Base-by-base conservation (phyloP, 2,329 filamentous ascomycete species). In the Ceratocystis harringtonii region DNA sequence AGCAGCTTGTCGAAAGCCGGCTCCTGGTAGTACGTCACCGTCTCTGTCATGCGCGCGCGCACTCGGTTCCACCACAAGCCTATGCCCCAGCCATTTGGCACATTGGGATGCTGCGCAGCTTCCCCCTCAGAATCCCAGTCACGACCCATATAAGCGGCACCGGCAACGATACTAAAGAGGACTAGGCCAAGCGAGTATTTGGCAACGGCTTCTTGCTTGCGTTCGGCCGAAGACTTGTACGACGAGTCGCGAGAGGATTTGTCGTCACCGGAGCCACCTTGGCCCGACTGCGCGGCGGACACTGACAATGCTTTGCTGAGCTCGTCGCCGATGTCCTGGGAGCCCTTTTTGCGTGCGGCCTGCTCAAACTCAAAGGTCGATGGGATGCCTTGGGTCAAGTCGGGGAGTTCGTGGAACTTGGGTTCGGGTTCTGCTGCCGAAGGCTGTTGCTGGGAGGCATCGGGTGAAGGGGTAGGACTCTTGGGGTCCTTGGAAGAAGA, bases 1-100 rank as follows among this genome's bases (percentile, higher is more conserved):
- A 99, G 81, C 67, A 99, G 82, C 79, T 96, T 96, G 66, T 90
- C 86, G 75, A 97, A 97, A 7, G 92, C 88, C 2, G 94, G 94
- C 72, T 97, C 92, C 70, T 92, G 92, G 78, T 97, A 99, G 79
- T 97, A 97, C 70, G 86, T 88, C 68, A 94, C 81, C 66, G 90
- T 84, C 69, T 89, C 86, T 68, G 80, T 81, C 70, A 90, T 79
- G 64, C 94, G 86, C 64, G 91, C 87, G 71, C 81, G 85, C 63
- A 87, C 85, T 67, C 94, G 89, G 71, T 85, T 84, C 80, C 89
- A 97, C 83, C 94, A 94, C 36, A 88, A 79, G 1, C 77, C 78
- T 1, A 87, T 74, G 2, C 82, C 80, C 89, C 90, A 96, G 68
- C 92, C 92, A 63, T 88, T 89, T 64, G 90, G 88, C 19, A 87